Evolutionary conservation across 495 filamentous ascomycete species (phyloP).

Genomic region (Lasiosphaeris hirsuta): DNA sequence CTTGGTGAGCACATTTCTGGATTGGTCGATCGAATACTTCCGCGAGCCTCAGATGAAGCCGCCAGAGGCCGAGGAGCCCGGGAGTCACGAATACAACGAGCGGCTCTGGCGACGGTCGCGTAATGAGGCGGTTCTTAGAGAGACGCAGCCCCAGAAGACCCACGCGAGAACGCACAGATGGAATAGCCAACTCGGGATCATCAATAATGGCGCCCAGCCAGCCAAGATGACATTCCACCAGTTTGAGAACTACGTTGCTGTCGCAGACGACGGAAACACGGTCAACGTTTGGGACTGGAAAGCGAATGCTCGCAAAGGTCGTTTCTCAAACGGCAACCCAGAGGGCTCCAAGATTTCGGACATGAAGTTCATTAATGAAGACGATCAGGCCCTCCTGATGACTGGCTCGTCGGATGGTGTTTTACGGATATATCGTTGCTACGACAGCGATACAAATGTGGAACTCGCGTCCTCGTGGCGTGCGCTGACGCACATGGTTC

Average conservation of each 20-base stretch:
- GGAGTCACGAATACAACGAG: constrained; percentile 94
- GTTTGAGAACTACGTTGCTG: constrained; percentile 91
- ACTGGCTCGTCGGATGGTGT: constrained; percentile 94
- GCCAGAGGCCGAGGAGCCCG: constrained; percentile 91
- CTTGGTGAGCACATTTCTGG: constrained; percentile 76
- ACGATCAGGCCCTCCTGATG: constrained; percentile 91
- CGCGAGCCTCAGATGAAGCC: constrained; percentile 98
- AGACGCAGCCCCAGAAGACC: constrained; percentile 90
- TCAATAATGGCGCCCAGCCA: constrained; percentile 85
- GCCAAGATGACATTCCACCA: constrained; percentile 94
- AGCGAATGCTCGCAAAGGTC: constrained; percentile 62
- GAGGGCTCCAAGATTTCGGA: constrained; percentile 88
- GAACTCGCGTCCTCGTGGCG: constrained; percentile 92
- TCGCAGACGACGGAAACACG: constrained; percentile 88
- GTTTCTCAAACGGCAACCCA: constrained; percentile 93
- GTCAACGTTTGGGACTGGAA: constrained; percentile 95
- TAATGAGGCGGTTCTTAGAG: constrained; percentile 86
- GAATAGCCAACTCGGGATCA: constrained; percentile 71
- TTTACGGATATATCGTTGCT: constrained; percentile 89
- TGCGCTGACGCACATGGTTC: constrained; percentile 85
- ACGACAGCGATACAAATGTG: constrained; percentile 65
- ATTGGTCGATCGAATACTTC: constrained; percentile 98
- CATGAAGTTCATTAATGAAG: constrained; percentile 95
- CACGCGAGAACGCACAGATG: constrained; percentile 78
- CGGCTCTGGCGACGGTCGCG: constrained; percentile 88